Evolutionary conservation across 768 basidiomycete genomes (phyloP).

Genomic region (Suillus decipiens): DNA sequence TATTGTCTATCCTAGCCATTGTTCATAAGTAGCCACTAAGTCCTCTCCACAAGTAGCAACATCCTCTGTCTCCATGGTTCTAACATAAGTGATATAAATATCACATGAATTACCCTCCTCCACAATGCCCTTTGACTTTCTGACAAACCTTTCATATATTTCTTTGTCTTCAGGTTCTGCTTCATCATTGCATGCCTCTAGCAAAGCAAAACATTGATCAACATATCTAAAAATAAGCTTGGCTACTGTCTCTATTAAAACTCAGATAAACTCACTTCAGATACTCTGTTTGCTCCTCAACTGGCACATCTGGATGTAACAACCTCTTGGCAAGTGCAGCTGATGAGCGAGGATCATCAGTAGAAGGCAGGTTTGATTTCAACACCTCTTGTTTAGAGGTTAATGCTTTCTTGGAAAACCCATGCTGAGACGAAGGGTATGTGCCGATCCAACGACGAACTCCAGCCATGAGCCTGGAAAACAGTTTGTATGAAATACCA

Average conservation of each 20-base stretch:
- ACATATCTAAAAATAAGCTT: slow-evolving; percentile 54
- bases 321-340: slow-evolving; percentile 58
- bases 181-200: slow-evolving; percentile 54
- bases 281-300: slow-evolving; percentile 70
- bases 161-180: slow-evolving; percentile 61
- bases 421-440: slow-evolving; percentile 43
- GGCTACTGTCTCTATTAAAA: background rate
- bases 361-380: slow-evolving; percentile 30
- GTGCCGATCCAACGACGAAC: slow-evolving; percentile 78
- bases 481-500: slow-evolving; percentile 8
- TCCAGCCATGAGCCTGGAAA: slow-evolving; percentile 68
- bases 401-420: slow-evolving; percentile 41
- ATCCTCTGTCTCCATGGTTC: background rate
- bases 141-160: slow-evolving; percentile 54
- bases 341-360: slow-evolving; percentile 45
- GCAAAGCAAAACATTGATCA: slow-evolving; percentile 68
- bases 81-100: slow-evolving; percentile 3
- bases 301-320: slow-evolving; percentile 63
- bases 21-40: slow-evolving; percentile 3
- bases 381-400: slow-evolving; percentile 20
- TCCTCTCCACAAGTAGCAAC: background rate
- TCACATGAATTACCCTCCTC: slow-evolving; percentile 5
- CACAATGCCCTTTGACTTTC: slow-evolving; percentile 43
- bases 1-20: background rate
- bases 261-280: slow-evolving; percentile 49